Base-by-base conservation (phyloP, 2,329 filamentous ascomycete species). In the Ophiostoma sp. region DNA sequence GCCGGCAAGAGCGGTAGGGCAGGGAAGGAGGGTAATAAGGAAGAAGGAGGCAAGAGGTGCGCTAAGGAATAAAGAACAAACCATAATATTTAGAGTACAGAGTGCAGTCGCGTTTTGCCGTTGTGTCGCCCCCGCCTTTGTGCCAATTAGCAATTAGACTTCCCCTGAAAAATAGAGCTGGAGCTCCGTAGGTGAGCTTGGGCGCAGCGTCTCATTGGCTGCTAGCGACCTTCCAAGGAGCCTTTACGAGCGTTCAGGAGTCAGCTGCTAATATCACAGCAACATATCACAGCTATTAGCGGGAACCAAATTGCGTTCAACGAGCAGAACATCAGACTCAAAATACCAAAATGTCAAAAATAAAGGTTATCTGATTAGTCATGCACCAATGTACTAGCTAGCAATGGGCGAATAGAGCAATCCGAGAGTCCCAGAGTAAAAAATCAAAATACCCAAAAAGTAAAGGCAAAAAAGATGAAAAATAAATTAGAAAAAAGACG, bases 61-160 rank as follows among this genome's bases (percentile, higher is more conserved):
- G 52, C 52, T 57, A 27, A 27, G n/a, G 15, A 31, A 57, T 57
- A 57, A 57, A 57, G 52, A 52, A 52, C 48, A 52, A 52, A 52
- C 48, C 48, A 52, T 52, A 52, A 52, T 23, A 31, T 39, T 41
- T 41, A 41, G 39, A 41, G 39, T 41, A 41, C 36, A 39, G 36
- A 39, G 41, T 10, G 17, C n/a, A 27, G 52, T 57, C 52, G 52
- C 52, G 52, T n/a, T 57, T 57, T 57, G 52, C 52, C 52, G 17
- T 39, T 39, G 10, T 39, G 36, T 7, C 52, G n/a, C 52, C 23
- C 48, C 52, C 52, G 23, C 52, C 52, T 57, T 57, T 48, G 20
- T 39, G 36, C 36, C 44, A 48, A 27, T 57, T 57, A 27, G 52
- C 23, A 57, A 27, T 57, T 57, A 57, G 23, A 57, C 52, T 57